phyloP scores from a whole-genome alignment of 345 rosid genomes.

The Salix caprea region DNA sequence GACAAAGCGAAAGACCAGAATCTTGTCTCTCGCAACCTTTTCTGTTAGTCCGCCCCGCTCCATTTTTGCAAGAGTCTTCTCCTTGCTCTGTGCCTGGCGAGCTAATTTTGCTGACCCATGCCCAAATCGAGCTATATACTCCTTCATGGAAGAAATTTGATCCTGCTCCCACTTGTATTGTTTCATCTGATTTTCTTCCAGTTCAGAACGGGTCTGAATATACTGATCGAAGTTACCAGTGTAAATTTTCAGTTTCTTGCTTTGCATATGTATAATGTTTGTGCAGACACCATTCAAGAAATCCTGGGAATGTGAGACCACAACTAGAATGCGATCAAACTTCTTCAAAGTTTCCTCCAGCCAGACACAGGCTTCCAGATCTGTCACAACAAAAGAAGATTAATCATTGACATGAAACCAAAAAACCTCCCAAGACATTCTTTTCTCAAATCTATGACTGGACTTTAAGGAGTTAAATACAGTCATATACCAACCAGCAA shows the following conservation, averaged over 20 bases:
- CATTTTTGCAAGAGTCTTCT: slow-evolving; percentile 97
- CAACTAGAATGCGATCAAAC: slow-evolving; percentile 88
- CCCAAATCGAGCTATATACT: slow-evolving; percentile 96
- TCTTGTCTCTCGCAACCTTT: slow-evolving; percentile 66
- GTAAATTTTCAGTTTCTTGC: slow-evolving; percentile 67
- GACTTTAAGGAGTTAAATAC: background rate
- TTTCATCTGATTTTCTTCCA: slow-evolving; percentile 99
- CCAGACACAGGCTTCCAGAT: slow-evolving; percentile 99
- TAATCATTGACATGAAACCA: background rate
- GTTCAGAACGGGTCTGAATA: slow-evolving; percentile 86
- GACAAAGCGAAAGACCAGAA: slow-evolving; percentile 79
- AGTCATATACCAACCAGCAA: background rate
- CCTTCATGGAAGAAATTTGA: slow-evolving; percentile 96
- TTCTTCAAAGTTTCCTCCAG: slow-evolving; percentile 89
- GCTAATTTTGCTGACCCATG: slow-evolving; percentile 99
- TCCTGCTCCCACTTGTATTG: slow-evolving; percentile 99
- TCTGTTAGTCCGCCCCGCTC: slow-evolving; percentile 98
- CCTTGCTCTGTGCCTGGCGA: slow-evolving; percentile 99
- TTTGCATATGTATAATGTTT: slow-evolving; percentile 97
- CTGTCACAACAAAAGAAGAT: slow-evolving; percentile 34
- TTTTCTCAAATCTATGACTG: background rate
- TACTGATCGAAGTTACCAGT: slow-evolving; percentile 95
- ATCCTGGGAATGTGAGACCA: slow-evolving; percentile 95
- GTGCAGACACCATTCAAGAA: slow-evolving; percentile 96
- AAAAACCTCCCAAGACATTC: background rate